Evolutionary conservation across 1,139 yeast species (phyloP), one percentile per base, ranked within the genome.

Genomic region (Magnusiomyces tetraspermus): DNA sequence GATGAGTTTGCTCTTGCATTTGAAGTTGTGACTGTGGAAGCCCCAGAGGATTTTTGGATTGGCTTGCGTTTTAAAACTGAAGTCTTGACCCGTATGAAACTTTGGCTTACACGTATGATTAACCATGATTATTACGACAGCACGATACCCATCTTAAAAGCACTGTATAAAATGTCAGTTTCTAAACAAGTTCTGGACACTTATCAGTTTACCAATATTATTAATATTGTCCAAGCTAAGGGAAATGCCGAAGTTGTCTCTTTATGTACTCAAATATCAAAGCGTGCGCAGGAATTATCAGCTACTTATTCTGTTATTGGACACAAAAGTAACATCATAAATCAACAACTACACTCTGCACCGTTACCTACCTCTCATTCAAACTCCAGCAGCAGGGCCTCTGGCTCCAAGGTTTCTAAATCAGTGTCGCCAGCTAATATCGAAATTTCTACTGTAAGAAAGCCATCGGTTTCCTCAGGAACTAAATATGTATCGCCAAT

Each of bases 31-130:
- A 5, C 17, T 6, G 42, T 10, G 3, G 46, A 49, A 21, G 63
- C 61, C 6, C 54, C 59, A 3, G 31, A 49, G n/a, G 53, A 42
- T n/a, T 61, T 66, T 50, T 66, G 66, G 66, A 49, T 49, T 22
- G 55, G 55, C 2, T 53, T 61, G 45, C 48, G 56, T 10, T 49
- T 54, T 23, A 54, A 55, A 17, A 46, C 50, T 23, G 46, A 50
- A 17, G 54, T 65, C 31, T 38, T 63, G 17, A 61, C 62, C 1
- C 59, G 70, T n/a, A 51, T 64, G 45, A 60, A 67, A 28, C 65
- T 64, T 55, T 67, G 68, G 68, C 51, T 67, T 51, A 58, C 59
- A 2, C 51, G 51, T 5, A 48, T 55, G 48, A 33, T 51, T 15
- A 57, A 56, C 41, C 46, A 47, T 22, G 61, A 60, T 51, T 47